Evolutionary conservation across 83 land plant species (phyloP).

Genomic region (Thuja plicata): DNA sequence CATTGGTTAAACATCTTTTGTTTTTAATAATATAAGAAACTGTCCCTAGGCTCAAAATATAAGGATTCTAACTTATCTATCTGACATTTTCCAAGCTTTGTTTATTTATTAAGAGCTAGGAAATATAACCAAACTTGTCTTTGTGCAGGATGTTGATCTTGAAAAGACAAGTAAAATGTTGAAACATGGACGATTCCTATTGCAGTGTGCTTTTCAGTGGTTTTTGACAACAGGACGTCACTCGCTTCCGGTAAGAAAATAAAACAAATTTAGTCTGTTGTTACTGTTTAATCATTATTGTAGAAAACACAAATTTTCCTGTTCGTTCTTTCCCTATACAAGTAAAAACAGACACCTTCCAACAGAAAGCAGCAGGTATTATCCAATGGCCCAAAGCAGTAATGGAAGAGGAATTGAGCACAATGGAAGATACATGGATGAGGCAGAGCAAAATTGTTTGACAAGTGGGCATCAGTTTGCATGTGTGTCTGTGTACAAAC

Average conservation of each 20-base stretch:
- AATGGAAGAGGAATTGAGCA: background rate
- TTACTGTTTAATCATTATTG: background rate
- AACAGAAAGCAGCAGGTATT: background rate
- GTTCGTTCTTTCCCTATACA: background rate
- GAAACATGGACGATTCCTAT: constrained; percentile 26
- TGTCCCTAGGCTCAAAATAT: background rate
- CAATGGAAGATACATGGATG: background rate
- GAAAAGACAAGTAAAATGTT: constrained; percentile 9
- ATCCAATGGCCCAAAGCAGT: background rate
- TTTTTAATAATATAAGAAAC: background rate
- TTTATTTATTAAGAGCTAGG: constrained; percentile 5
- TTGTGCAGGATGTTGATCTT: constrained; percentile 13
- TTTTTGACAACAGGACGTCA: constrained; percentile 35
- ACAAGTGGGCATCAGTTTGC: background rate
- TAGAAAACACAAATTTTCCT: background rate
- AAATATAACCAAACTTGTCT: background rate
- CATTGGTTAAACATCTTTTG: background rate
- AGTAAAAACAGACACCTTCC: background rate
- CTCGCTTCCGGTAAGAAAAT: constrained; percentile 26
- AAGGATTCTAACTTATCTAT: background rate
- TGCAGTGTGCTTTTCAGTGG: constrained; percentile 34
- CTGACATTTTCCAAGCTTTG: background rate
- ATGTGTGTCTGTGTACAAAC: background rate
- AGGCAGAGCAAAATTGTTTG: background rate
- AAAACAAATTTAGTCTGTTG: background rate